Percentiles rank a stretch among this genome's conserved stretches.
Conservation (phyloP, 345 rosid species). For the Cochlearia excelsa region DNA sequence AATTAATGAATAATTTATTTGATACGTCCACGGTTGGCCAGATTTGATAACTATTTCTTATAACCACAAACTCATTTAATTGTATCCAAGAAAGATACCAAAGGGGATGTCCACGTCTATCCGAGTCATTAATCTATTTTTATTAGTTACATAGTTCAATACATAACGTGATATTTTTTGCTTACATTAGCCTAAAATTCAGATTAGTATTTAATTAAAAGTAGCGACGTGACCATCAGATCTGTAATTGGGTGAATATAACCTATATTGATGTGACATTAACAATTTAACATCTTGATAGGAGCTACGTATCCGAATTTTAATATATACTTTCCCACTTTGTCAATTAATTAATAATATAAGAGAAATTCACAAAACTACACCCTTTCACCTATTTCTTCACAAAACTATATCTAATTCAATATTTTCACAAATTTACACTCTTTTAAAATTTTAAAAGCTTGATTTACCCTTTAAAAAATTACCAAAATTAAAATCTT, state of each 20-base stretch:
- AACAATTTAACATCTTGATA: conserved; percentile 9
- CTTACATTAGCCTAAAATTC: conserved; percentile 5
- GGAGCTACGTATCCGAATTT: conserved; percentile 21
- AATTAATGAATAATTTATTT: too few relatives aligned
- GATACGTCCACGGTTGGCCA: too few relatives aligned
- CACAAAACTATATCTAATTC: too few relatives aligned
- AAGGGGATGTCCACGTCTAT: conserved; percentile 24
- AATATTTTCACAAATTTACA: too few relatives aligned
- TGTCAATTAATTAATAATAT: too few relatives aligned
- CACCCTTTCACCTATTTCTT: too few relatives aligned
- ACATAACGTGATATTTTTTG: conserved; percentile 22
- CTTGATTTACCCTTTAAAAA: too few relatives aligned
- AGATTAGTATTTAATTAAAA: conserved; percentile 10
- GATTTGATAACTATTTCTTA: too few relatives aligned
- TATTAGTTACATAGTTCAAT: conserved; percentile 12
- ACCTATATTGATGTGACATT: conserved; percentile 4
- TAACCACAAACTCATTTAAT: too few relatives aligned
- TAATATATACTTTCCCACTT: background rate
- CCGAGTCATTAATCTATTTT: conserved; percentile 23
- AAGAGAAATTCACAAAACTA: too few relatives aligned
- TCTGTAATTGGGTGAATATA: conserved; percentile 15
- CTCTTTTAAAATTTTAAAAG: too few relatives aligned
- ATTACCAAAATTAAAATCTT: too few relatives aligned
- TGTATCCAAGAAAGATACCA: conserved; percentile 18
- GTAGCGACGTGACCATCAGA: conserved; percentile 12